Evolutionary conservation across 2,329 filamentous ascomycete species (phyloP), one percentile per base, ranked within the genome.

Genomic region (Diaporthe aspalathi): DNA sequence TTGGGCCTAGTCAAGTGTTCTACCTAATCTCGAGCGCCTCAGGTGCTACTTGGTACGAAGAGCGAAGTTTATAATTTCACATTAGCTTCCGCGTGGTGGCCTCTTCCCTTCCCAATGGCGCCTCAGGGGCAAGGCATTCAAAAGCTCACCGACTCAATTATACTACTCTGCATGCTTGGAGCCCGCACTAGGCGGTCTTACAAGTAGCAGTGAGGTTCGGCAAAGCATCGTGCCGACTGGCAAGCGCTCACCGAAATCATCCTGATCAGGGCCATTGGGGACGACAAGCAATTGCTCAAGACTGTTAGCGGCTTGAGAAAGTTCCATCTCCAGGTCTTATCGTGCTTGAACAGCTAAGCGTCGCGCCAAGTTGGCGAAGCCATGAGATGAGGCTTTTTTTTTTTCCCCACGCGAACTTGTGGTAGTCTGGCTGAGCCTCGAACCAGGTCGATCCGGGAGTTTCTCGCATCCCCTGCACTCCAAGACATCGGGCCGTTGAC

Each of bases 401-500:
- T 49, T 49, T 47, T 47, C 11, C 32, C 32, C 9, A 16, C 14
- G 9, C 40, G 24, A 29, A 45, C 40, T 47, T 16, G 8, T 32
- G 40, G 40, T 57, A n/a, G 32, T 47, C 57, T 47, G 40, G 40
- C 27, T 47, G 40, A 47, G 57, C 40, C 27, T 63, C 40, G 40
- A 63, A 45, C 40, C 20, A 60, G 40, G 38, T 47, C 20, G 40
- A 29, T 47, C 57, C 57, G 57, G 20, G 17, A 35, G 57, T 63
- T 63, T 63, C 40, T 47, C 57, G 40, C 40, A 1, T 12, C n/a
- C 27, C 5, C 20, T 35, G 20, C 27, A 9, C 27, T 24, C 12
- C 57, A 63, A 63, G 57, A 63, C 60, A 49, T 35, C 43, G 60
- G 60, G 60, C 60, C 60, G 43, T 49, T 63, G 27, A 49, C 60